Percentiles rank a stretch among this genome's conserved stretches.
Conservation (phyloP, 2,329 filamentous ascomycete species). For the Colletotrichum scovillei region DNA sequence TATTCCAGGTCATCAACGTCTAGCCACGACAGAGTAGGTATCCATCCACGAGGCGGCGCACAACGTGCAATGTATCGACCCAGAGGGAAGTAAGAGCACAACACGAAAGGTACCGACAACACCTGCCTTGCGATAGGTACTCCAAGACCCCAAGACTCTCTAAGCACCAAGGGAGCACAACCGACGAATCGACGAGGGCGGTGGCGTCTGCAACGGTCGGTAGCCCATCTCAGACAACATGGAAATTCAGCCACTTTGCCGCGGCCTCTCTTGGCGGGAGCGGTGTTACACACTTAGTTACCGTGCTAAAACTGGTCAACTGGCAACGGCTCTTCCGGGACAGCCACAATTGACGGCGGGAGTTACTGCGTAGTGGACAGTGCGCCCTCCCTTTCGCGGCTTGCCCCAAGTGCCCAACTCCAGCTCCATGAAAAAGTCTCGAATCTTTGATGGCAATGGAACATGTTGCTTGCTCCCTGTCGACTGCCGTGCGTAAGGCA, state of each 20-base stretch:
- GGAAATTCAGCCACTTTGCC: neutral
- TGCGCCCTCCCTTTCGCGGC: neutral
- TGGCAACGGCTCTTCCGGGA: neutral
- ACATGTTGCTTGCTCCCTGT: neutral
- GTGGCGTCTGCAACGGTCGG: neutral
- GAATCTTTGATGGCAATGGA: neutral
- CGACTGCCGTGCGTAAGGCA: neutral
- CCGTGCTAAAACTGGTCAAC: neutral
- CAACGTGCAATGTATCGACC: neutral
- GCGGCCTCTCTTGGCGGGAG: neutral
- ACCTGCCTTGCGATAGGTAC: neutral
- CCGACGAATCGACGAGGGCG: neutral
- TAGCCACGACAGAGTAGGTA: no score
- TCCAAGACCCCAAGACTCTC: neutral
- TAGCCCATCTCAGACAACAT: slow-evolving; percentile 1
- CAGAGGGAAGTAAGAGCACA: neutral
- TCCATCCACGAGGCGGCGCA: neutral
- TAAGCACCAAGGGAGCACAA: neutral
- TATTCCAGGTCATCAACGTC: neutral
- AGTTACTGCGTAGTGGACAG: neutral
- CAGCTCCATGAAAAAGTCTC: neutral
- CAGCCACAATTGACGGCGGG: neutral
- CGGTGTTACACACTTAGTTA: no score
- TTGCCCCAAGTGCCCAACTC: neutral
- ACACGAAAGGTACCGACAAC: neutral